Percentiles rank a stretch among this genome's conserved stretches.
These are phyloP conservation scores for Fusarium falciforme DNA, from an alignment of 2,329 filamentous ascomycete genomes.

Conservation along the genomic window DNA sequence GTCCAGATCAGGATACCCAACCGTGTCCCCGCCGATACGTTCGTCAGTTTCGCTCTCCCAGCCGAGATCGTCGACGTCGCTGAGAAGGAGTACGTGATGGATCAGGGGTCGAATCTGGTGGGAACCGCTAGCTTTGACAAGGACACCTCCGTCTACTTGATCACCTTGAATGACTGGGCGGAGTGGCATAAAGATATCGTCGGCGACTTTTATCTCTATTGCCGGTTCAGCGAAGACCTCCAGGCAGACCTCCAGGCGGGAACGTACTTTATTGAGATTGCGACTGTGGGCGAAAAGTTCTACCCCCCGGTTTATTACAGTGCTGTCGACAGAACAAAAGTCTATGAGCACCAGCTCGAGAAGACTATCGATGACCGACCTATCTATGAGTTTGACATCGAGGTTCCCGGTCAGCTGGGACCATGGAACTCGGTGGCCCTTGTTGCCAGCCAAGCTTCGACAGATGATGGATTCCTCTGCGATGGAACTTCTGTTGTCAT, in stretches of 20 bases:
- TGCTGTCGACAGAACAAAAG: not conserved
- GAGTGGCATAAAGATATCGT: constrained; percentile 14
- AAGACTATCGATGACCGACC: not conserved
- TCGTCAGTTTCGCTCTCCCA: constrained; percentile 17
- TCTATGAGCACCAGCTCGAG: not conserved
- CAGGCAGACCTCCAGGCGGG: not conserved
- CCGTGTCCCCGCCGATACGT: not conserved
- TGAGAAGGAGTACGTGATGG: constrained; percentile 4
- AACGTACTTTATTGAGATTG: not conserved
- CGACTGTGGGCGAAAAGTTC: not conserved
- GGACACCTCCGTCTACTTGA: not conserved
- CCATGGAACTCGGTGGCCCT: constrained; percentile 18
- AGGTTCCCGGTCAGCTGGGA: constrained; percentile 12
- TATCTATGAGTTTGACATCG: constrained; percentile 9
- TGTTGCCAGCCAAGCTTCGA: not conserved
- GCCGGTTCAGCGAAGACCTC: not conserved
- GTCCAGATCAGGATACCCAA: not conserved
- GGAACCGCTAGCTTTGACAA: not conserved
- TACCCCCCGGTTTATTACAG: not conserved
- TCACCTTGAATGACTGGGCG: constrained; percentile 4
- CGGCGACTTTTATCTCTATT: constrained; percentile 21
- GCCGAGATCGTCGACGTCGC: constrained; percentile 12
- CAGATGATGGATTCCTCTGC: constrained; percentile 3
- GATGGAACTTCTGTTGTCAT: not conserved
- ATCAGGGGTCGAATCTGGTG: not conserved